phyloP scores from a whole-genome alignment of 306 rosid genomes.

The Dryas alaskensis region DNA sequence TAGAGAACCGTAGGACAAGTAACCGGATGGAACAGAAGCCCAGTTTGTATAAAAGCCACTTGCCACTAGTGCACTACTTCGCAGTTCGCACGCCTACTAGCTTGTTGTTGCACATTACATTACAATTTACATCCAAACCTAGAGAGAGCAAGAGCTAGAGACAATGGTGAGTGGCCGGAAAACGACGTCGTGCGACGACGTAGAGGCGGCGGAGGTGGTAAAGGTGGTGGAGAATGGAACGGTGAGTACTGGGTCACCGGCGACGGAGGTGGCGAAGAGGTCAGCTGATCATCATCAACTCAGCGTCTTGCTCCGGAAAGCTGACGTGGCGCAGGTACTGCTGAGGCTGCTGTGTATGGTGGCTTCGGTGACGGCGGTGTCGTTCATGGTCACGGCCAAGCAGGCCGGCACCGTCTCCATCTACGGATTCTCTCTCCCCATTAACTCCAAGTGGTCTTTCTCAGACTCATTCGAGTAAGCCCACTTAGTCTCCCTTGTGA shows the following conservation, averaged over 20 bases:
- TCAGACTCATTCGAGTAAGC: slow-evolving; percentile 67
- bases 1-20: too few relatives aligned
- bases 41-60: too few relatives aligned
- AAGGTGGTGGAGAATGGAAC: slow-evolving; percentile 41
- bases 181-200: slow-evolving; percentile 28
- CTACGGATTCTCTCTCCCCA: slow-evolving; percentile 59
- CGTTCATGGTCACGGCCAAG: slow-evolving; percentile 71
- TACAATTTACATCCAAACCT: too few relatives aligned
- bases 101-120: too few relatives aligned
- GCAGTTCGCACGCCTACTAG: neutral
- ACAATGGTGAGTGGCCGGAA: slow-evolving; percentile 49
- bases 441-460: slow-evolving; percentile 81
- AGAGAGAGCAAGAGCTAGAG: neutral
- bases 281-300: neutral
- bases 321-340: slow-evolving; percentile 42
- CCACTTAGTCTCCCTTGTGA: neutral
- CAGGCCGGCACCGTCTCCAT: slow-evolving; percentile 50
- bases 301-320: slow-evolving; percentile 27
- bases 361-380: slow-evolving; percentile 47
- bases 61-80: neutral
- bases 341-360: slow-evolving; percentile 54
- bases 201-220: slow-evolving; percentile 29
- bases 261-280: neutral
- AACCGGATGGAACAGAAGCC: too few relatives aligned
- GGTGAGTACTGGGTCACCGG: slow-evolving; percentile 36